Evolutionary conservation across 2,329 filamentous ascomycete species (phyloP).

Genomic region (Colletotrichum tabaci): DNA sequence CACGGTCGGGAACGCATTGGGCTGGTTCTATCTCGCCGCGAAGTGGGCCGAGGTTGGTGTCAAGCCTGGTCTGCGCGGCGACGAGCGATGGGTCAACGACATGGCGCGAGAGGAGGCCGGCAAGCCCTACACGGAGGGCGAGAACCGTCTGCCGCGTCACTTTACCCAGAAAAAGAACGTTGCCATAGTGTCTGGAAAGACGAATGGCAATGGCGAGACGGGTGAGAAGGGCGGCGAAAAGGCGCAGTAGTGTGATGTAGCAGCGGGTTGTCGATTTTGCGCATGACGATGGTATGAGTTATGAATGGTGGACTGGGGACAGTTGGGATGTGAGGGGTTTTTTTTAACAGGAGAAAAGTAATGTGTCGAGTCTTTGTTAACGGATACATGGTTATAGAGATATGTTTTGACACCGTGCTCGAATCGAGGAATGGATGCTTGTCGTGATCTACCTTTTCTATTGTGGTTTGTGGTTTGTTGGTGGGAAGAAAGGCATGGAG

Average conservation of each 20-base stretch:
- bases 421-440: not conserved
- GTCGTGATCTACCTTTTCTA: too few relatives aligned
- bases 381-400: slow-evolving; percentile 14
- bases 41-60: slow-evolving; percentile 71
- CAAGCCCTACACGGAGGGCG: slow-evolving; percentile 68
- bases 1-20: slow-evolving; percentile 83
- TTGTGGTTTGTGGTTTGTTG: too few relatives aligned
- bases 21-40: slow-evolving; percentile 84
- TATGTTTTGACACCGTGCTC: not conserved
- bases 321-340: too few relatives aligned
- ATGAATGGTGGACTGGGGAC: not conserved
- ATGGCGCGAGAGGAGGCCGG: slow-evolving; percentile 78
- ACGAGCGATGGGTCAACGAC: slow-evolving; percentile 80
- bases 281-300: not conserved
- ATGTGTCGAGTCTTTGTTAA: not conserved
- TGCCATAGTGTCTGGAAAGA: slow-evolving; percentile 24
- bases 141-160: slow-evolving; percentile 72
- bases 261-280: too few relatives aligned
- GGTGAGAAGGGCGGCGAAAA: slow-evolving; percentile 12
- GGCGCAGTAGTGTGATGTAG: not conserved
- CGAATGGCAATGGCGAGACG: slow-evolving; percentile 4
- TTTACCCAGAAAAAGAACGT: slow-evolving; percentile 54
- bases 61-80: slow-evolving; percentile 66
- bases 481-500: too few relatives aligned
- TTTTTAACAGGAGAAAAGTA: slow-evolving; percentile 4